phyloP scores from a whole-genome alignment of 2,329 filamentous ascomycete species.

The Bisporella sp. region DNA sequence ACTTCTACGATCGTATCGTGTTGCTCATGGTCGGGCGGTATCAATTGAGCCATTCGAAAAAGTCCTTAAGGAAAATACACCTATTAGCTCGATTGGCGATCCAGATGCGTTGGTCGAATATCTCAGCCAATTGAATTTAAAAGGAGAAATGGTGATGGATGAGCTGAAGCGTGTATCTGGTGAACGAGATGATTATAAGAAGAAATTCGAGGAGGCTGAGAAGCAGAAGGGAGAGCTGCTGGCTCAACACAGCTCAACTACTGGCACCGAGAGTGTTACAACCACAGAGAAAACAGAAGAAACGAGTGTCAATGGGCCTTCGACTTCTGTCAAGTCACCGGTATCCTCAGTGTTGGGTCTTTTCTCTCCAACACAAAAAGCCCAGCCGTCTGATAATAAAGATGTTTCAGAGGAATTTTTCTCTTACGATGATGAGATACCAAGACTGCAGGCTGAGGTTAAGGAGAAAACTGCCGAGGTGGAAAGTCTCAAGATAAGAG shows the following conservation, averaged over 20 bases:
- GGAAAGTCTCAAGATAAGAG: constrained; percentile 60
- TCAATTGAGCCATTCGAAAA: constrained; percentile 92
- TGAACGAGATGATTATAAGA: constrained; percentile 75
- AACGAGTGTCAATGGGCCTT: constrained; percentile 22
- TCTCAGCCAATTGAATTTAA: constrained; percentile 75
- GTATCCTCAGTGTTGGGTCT: constrained; percentile 41
- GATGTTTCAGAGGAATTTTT: constrained; percentile 67
- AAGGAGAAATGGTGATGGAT: constrained; percentile 88
- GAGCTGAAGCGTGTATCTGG: constrained; percentile 81
- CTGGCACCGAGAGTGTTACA: constrained; percentile 18
- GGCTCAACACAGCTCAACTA: constrained; percentile 36
- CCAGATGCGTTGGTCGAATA: constrained; percentile 83
- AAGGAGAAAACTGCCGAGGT: constrained; percentile 65
- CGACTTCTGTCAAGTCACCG: constrained; percentile 36
- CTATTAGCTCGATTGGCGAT: constrained; percentile 80
- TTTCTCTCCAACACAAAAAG: constrained; percentile 39
- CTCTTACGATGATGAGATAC: constrained; percentile 83
- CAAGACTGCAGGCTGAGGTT: constrained; percentile 70
- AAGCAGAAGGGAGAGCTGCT: constrained; percentile 60
- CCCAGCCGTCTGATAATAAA: constrained; percentile 29
- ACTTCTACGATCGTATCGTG: constrained; percentile 82
- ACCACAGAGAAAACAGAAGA: constrained; percentile 17
- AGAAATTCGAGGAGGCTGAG: constrained; percentile 64
- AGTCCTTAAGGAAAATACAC: constrained; percentile 84
- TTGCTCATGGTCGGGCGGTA: constrained; percentile 79